Evolutionary conservation across 768 basidiomycete genomes (phyloP), one percentile per base, ranked within the genome.

Genomic region (Lactifluus hygrophoroides): DNA sequence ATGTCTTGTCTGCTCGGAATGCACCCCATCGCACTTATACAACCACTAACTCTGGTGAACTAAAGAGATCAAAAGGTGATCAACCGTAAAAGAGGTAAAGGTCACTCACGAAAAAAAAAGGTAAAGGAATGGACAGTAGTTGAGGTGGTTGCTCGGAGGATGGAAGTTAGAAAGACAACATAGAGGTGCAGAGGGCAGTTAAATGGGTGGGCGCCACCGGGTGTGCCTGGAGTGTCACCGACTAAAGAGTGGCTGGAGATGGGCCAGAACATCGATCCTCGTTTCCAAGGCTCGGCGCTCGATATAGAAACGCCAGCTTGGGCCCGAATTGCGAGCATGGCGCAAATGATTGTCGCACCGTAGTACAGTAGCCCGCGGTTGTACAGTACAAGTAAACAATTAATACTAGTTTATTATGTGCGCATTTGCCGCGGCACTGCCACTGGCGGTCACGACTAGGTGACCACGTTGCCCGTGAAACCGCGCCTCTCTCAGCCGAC

Each of bases 1-100:
- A 67, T 58, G 16, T 51, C 57, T 44, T 71, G 69, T 62, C 75
- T 77, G 67, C 75, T 77, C 32, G 73, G 71, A 48, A 73, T 73
- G 64, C 76, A 77, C 35, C 75, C 76, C 77, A 78, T 76, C 47
- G 42, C 54, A n/a, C 1, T 25, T 56, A 32, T 40, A 3, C 28
- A 32, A 42, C 47, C 40, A 54, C 34, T n/a, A 23, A 51, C 43
- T 32, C 19, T 16, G 30, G 10, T 2, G 46, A 48, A 48, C 27
- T 55, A 28, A 27, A 42, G 38, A 54, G 32, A 38, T 27, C 7
- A 11, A 32, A 35, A 1, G 17, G 13, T 10, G 19, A 45, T 42
- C 32, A 27, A 35, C 17, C 17, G 14, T 13, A 40, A 48, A 40
- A n/a, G 4, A 25, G 30, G 43, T 17, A n/a, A n/a, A n/a, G 14